Evolutionary conservation across 2,329 filamentous ascomycete genomes (phyloP), one percentile per base, ranked within the genome.

Genomic region (Monosporascus sp.): DNA sequence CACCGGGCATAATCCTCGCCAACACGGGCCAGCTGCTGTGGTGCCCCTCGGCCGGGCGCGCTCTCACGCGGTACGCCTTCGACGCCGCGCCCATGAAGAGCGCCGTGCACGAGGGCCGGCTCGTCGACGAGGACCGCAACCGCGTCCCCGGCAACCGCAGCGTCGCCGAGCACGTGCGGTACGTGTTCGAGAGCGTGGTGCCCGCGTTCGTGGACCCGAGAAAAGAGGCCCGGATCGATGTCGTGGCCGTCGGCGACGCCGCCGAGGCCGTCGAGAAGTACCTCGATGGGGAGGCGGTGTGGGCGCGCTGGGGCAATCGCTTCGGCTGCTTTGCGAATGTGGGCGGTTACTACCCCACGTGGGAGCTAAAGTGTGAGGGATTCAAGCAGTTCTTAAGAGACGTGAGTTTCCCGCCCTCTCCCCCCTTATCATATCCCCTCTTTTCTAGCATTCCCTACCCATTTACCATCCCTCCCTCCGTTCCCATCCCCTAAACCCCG

Each of bases 21-120:
- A 97, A 96, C 65, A 76, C 83, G 4, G 90, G 89, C 5, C 85
- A 95, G 70, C 73, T 89, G 18, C 75, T 85, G 62, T 97, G 90
- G 85, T 89, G 88, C 67, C 82, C 88, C 41, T 78, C 81, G 49
- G 78, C 78, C 1, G 71, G 77, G 49, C 78, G 80, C 48, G 76
- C 83, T 0, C 74, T 96, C 55, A 88, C 82, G 1, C 66, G 77
- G 1, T 64, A 66, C 0, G 78, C 77, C 3, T 88, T 86, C 75
- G 65, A 74, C 7, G 76, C 75, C 2, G 70, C 86, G 45, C 84
- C 85, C 1, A 79, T 85, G 60, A 74, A 77, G 52, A 88, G 82
- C 47, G 78, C 84, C 2, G 83, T 85, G 11, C 82, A 89, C 55
- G 66, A 71, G 3, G 76, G 79, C 3, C 73, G 77, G 47, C 71